Base-by-base conservation (phyloP, 1,139 yeast genomes). In the Debaryomyces sp. region DNA sequence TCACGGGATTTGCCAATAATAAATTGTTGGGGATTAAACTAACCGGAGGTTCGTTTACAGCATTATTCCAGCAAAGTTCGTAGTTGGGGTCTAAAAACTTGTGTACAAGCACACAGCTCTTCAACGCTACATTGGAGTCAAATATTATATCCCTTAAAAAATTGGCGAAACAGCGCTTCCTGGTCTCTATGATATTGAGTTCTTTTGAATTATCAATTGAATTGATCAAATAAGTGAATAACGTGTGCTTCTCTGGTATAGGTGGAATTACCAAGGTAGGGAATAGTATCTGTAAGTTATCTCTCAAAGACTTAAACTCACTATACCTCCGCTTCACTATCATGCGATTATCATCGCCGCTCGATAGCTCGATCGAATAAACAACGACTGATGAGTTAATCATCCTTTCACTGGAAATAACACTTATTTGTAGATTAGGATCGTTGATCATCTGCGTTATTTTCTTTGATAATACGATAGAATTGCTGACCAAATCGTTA, bases 171-270 rank as follows among this genome's bases (percentile, higher is more conserved):
- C 67, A 68, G 40, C 80, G 57, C 45, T 68, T 73, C 48, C 81
- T 65, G 62, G 71, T 72, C 50, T 76, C 79, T 21, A 76, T 68
- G 39, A 76, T 67, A 47, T 63, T 62, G 17, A 67, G 50, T 50
- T 76, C 81, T 45, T 70, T 68, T 43, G 71, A 56, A 49, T 61
- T 69, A 51, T 74, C 71, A 46, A 76, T 60, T 29, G 79, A 68
- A 48, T 73, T 74, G 48, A 75, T 60, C 44, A 77, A 61, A 51
- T 71, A 75, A 38, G 74, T 67, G 47, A 76, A 60, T 6, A 81
- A 54, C 1, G 85, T 75, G 55, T 81, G 86, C 54, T 81, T 81
- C 54, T 79, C 85, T 0, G 86, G 86, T 13, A 81, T 76, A 2
- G 85, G 84, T 1, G 86, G 85, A 9, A 81, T 67, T 13, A 81